Evolutionary conservation across 352 stramenopile species (phyloP).

Genomic region (Phytopythium oedochilum): DNA sequence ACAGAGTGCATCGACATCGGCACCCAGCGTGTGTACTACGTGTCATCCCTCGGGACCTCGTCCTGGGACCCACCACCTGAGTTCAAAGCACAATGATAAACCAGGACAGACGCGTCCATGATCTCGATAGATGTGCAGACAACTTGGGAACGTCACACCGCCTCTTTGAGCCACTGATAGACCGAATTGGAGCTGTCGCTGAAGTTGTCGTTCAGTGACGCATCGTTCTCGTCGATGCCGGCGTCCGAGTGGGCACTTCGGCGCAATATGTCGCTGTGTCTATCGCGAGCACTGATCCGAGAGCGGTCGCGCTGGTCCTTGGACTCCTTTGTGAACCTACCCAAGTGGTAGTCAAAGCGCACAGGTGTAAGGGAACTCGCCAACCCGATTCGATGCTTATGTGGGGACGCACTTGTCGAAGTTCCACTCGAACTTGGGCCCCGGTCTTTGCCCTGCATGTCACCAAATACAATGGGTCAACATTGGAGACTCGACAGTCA

Average conservation of each 20-base stretch:
- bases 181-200: conserved; percentile 46
- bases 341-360: not conserved
- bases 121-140: not conserved
- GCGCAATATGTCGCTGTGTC: not conserved
- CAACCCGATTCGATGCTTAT: too few relatives aligned
- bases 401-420: conserved; percentile 34
- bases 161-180: conserved; percentile 56
- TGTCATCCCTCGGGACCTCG: conserved; percentile 21
- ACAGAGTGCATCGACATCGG: conserved; percentile 23
- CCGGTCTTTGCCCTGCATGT: conserved; percentile 5
- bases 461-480: not conserved
- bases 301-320: not conserved
- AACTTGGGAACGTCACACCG: conserved; percentile 16
- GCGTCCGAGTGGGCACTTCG: not conserved
- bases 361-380: too few relatives aligned
- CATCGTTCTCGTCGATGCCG: not conserved
- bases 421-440: conserved; percentile 53
- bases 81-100: not conserved
- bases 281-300: not conserved
- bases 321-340: not conserved
- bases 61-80: conserved; percentile 15
- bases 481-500: not conserved
- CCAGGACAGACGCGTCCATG: not conserved
- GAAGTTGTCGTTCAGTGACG: conserved; percentile 15
- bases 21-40: conserved; percentile 19